Base-by-base conservation (phyloP, 352 stramenopile species). In the Thraustotheca clavata region DNA sequence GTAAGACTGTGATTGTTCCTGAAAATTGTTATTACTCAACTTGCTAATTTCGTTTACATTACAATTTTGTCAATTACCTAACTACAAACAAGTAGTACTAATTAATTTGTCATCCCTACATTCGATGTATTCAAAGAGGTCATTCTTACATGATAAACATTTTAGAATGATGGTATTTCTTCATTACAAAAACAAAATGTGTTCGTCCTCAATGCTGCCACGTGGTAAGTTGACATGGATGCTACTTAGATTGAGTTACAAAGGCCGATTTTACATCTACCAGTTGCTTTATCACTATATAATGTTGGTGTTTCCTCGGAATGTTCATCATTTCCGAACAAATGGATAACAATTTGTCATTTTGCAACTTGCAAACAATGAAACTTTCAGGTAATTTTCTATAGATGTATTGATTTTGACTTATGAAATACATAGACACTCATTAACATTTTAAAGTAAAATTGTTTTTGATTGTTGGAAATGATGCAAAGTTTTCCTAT, bases 141-240 rank as follows among this genome's bases (percentile, higher is more conserved):
- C n/a, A n/a, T n/a, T n/a, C n/a, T n/a, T n/a, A n/a, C n/a, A n/a
- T n/a, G n/a, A n/a, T n/a, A 50, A 50, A 50, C 43, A 33, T 50
- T 50, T 50, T 14, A 50, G 43, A 50, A 50, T 50, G 43, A 14
- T 50, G 43, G 43, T 50, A 29, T 50, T 50, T 22, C 27, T 14
- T 14, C 43, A 14, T 50, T 50, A 50, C 43, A 14, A 50, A 50
- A 50, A 50, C 6, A 14, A 50, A 14, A 33, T 20, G 38, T 43
- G 16, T 43, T 20, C n/a, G n/a, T n/a, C n/a, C n/a, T n/a, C n/a
- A n/a, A 20, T 43, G 38, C 38, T 43, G 38, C 38, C 38, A 43
- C 38, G 38, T 43, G 38, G 38, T 16, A 18, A 18, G 16, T 43
- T 43, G 38, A 16, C 16, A 43, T 50, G 6, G 6, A 50, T 22